phyloP scores from a whole-genome alignment of 352 stramenopile species.

The Pythium monospermum region DNA sequence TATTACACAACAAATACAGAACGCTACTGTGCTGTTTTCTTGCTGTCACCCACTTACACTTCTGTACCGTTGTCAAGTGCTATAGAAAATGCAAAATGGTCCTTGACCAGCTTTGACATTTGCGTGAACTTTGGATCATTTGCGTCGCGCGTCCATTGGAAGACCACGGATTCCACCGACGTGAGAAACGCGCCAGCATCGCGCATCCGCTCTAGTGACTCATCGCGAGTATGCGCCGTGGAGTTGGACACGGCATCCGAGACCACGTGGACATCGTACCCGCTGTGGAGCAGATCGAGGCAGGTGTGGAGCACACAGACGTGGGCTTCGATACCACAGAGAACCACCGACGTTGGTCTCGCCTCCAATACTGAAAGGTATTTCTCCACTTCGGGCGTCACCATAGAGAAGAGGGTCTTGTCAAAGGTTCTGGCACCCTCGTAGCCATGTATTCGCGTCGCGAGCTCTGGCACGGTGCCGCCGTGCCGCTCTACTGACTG shows the following conservation, averaged over 20 bases:
- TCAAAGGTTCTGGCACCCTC: slow-evolving; percentile 80
- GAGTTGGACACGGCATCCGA: slow-evolving; percentile 93
- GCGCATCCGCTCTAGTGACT: slow-evolving; percentile 92
- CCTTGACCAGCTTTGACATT: slow-evolving; percentile 93
- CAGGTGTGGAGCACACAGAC: slow-evolving; percentile 95
- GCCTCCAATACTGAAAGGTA: slow-evolving; percentile 53
- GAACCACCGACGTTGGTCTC: slow-evolving; percentile 76
- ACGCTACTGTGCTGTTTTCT: too few species aligned
- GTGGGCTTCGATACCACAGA: slow-evolving; percentile 96
- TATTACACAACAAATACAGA: too few species aligned
- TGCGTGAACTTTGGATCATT: slow-evolving; percentile 92
- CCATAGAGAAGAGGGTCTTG: slow-evolving; percentile 99
- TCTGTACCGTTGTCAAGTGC: too few species aligned
- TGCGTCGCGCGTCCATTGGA: slow-evolving; percentile 91
- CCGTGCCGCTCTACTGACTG: slow-evolving; percentile 96
- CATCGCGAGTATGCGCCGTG: slow-evolving; percentile 83
- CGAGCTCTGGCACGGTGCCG: slow-evolving; percentile 76
- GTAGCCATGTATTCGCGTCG: slow-evolving; percentile 36
- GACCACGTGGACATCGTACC: slow-evolving; percentile 97
- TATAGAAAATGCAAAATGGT: too few species aligned
- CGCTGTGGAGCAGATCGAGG: slow-evolving; percentile 93
- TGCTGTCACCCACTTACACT: too few species aligned
- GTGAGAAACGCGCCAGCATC: slow-evolving; percentile 93
- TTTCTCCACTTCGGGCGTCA: slow-evolving; percentile 87
- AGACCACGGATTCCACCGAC: slow-evolving; percentile 93